Evolutionary conservation across 768 basidiomycete species (phyloP), one percentile per base, ranked within the genome.

Genomic region (Boletus pseudo-olivaceus): DNA sequence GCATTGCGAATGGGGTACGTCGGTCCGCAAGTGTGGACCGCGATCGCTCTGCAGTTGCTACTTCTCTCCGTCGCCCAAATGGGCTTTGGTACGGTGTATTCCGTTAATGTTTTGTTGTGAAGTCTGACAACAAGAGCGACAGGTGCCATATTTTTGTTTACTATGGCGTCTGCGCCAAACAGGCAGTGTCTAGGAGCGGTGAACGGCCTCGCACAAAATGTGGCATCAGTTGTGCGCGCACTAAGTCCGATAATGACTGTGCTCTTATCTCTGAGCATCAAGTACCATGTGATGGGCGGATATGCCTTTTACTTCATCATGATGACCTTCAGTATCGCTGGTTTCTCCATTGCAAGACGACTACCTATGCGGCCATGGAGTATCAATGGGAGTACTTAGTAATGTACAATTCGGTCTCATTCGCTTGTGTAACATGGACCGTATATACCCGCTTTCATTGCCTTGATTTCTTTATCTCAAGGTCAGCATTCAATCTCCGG

Each of bases 241-340:
- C 23, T 23, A 4, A 23, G 23, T 23, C 23, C 23, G 23, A 23
- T 23, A 23, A 23, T 23, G 19, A 60, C 68, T 11, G 64, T 65
- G 6, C 45, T 70, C 27, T 70, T 70, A 41, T 69, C 72, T n/a
- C 50, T 67, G 12, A 64, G 68, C 9, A 48, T 65, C 34, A 54
- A 66, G 44, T 46, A 60, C 12, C 23, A 23, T 23, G 23, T 23
- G 23, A 23, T 23, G 23, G 23, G 23, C 23, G 72, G 72, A 4
- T 61, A 62, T 33, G 53, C 60, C 11, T 65, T 73, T 1, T 73
- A 67, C 50, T 30, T 47, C 15, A 42, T 69, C 29, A 26, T 59
- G 29, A 14, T 49, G 35, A 6, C 11, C 27, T 48, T 29, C 35
- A 48, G 47, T 19, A 29, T 48, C 4, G 23, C 7, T 19, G 26